These are phyloP conservation scores for Pleurotus platypus DNA, from an alignment of 768 basidiomycete genomes.

Conservation along the genomic window DNA sequence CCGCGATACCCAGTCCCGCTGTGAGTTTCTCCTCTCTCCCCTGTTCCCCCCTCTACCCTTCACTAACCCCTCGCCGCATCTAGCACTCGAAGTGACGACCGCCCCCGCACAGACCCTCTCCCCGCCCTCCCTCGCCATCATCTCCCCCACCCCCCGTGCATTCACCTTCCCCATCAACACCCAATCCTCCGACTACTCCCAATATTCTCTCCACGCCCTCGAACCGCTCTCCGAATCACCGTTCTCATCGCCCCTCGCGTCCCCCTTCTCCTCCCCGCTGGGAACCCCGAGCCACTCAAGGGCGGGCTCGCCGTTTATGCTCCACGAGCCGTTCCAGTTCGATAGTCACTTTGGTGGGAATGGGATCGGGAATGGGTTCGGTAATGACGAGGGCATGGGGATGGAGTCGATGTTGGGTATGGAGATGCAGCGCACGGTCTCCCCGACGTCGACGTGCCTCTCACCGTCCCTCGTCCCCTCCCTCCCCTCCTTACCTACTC, in stretches of 20 bases:
- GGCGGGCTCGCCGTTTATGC: no score
- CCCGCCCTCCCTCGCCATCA: slow-evolving; percentile 53
- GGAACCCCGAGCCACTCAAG: slow-evolving; percentile 25
- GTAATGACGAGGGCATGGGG: no score
- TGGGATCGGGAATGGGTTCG: no score
- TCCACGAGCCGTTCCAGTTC: no score
- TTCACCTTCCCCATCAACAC: slow-evolving; percentile 66
- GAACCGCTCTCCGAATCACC: no score
- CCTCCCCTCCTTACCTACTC: slow-evolving; percentile 20
- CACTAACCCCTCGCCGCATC: slow-evolving; percentile 12
- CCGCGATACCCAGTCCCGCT: slow-evolving; percentile 62
- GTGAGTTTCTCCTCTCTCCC: slow-evolving; percentile 24
- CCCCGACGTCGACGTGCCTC: slow-evolving; percentile 41
- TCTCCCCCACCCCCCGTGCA: slow-evolving; percentile 69
- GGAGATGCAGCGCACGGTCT: slow-evolving; percentile 26
- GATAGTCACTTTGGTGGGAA: no score
- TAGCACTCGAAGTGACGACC: slow-evolving; percentile 76
- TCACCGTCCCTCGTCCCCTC: slow-evolving; percentile 27
- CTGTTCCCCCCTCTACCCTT: background rate
- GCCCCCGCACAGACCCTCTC: slow-evolving; percentile 47
- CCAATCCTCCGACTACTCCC: slow-evolving; percentile 22
- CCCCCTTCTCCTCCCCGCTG: slow-evolving; percentile 34
- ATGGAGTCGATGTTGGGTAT: no score
- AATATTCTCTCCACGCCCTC: no score
- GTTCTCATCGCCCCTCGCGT: slow-evolving; percentile 37